These are phyloP conservation scores for Lasiosphaeris hirsuta DNA, from an alignment of 495 filamentous ascomycete species.

Conservation along the genomic window DNA sequence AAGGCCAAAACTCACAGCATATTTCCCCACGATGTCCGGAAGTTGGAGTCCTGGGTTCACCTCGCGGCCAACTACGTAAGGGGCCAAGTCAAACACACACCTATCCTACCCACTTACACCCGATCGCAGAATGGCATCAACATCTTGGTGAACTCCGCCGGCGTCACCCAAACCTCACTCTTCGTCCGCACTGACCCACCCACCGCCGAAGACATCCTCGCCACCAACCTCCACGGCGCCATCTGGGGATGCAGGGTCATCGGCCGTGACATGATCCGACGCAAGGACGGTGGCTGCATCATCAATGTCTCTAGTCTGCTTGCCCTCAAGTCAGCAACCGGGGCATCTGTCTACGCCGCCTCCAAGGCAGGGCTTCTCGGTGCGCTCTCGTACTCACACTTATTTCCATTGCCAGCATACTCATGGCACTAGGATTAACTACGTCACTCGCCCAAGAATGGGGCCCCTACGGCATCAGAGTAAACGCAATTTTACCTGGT, in stretches of 20 bases:
- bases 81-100: not conserved
- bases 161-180: slow-evolving; percentile 58
- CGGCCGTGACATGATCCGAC: slow-evolving; percentile 44
- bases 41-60: not conserved
- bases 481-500: slow-evolving; percentile 80
- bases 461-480: slow-evolving; percentile 55
- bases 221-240: slow-evolving; percentile 70
- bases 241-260: slow-evolving; percentile 60
- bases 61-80: not conserved
- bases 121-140: slow-evolving; percentile 39
- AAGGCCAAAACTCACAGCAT: not conserved
- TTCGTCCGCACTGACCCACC: slow-evolving; percentile 44
- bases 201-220: slow-evolving; percentile 49
- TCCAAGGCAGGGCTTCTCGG: slow-evolving; percentile 77
- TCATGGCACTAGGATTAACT: slow-evolving; percentile 53
- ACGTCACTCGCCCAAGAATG: slow-evolving; percentile 65
- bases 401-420: slow-evolving; percentile 8
- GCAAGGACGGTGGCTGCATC: slow-evolving; percentile 47
- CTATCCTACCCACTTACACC: not conserved
- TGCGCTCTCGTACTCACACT: slow-evolving; percentile 14
- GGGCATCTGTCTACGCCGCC: slow-evolving; percentile 71
- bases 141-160: slow-evolving; percentile 75
- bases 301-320: slow-evolving; percentile 78
- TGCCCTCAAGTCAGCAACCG: slow-evolving; percentile 57
- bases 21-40: not conserved